Percentiles rank a stretch among this genome's conserved stretches.
These are phyloP conservation scores for Nemania diffusa DNA, from an alignment of 2,329 filamentous ascomycete species.

Conservation along the genomic window DNA sequence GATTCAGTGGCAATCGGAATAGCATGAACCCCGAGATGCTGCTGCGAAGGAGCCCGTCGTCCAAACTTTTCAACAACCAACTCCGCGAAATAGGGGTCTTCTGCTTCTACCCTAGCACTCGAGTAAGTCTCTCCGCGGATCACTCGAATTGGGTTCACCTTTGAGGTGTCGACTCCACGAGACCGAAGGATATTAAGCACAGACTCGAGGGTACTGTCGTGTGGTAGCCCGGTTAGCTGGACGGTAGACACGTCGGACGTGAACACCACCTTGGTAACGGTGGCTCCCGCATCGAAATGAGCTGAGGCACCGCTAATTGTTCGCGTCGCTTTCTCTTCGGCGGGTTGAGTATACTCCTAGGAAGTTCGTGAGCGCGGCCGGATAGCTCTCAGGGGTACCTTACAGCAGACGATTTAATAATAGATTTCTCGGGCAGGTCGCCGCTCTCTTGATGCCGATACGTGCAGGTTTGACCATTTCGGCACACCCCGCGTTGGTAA, in stretches of 20 bases:
- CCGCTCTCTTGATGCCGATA: conserved; percentile 14
- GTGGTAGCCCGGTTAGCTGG: conserved; percentile 48
- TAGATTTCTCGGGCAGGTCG: not conserved
- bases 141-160: conserved; percentile 33
- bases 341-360: not conserved
- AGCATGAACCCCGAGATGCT: not conserved
- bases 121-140: conserved; percentile 7
- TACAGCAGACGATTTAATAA: not conserved
- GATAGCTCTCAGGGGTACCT: not conserved
- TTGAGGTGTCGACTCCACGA: conserved; percentile 28
- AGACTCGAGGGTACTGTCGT: conserved; percentile 28
- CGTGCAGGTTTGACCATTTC: conserved; percentile 30
- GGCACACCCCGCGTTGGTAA: conserved; percentile 32
- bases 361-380: not conserved
- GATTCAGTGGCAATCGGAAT: not conserved
- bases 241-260: conserved; percentile 53
- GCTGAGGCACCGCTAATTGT: conserved; percentile 44
- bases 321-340: conserved; percentile 18
- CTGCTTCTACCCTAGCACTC: conserved; percentile 41
- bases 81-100: conserved; percentile 47
- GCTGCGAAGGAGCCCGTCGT: not conserved
- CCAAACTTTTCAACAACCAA: conserved; percentile 32
- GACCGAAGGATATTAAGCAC: conserved; percentile 41
- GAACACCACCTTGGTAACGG: conserved; percentile 45
- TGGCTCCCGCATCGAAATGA: conserved; percentile 49